These are phyloP conservation scores for Maudiozyma humilis DNA, from an alignment of 1,139 yeast genomes.

Conservation along the genomic window DNA sequence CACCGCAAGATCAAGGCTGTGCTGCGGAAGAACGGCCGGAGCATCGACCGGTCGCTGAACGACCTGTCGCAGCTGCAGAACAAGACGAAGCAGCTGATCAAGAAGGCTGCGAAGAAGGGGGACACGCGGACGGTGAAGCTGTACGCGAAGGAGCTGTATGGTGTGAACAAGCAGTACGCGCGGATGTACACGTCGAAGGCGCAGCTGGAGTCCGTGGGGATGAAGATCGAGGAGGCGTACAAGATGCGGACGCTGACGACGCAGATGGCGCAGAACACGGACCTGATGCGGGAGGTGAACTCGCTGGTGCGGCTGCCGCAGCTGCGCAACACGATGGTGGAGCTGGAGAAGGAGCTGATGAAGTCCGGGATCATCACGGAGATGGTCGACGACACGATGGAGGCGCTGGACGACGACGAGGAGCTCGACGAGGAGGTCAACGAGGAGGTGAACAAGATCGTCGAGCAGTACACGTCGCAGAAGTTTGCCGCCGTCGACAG, in stretches of 20 bases:
- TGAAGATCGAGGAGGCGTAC: constrained; percentile 90
- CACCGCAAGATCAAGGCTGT: constrained; percentile 76
- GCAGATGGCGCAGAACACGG: constrained; percentile 70
- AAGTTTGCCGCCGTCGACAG: constrained; percentile 39
- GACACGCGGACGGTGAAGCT: constrained; percentile 68
- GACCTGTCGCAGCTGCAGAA: constrained; percentile 55
- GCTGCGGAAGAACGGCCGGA: constrained; percentile 77
- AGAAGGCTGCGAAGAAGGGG: constrained; percentile 66
- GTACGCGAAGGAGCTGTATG: constrained; percentile 76
- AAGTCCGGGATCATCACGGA: constrained; percentile 90
- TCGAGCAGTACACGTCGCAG: constrained; percentile 43
- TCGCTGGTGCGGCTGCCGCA: constrained; percentile 71
- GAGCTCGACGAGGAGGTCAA: constrained; percentile 61
- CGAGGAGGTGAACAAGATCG: constrained; percentile 55
- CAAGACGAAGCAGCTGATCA: constrained; percentile 71
- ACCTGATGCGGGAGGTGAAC: constrained; percentile 84
- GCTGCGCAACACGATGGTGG: constrained; percentile 76
- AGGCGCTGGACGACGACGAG: constrained; percentile 59
- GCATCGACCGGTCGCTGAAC: constrained; percentile 64
- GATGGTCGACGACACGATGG: constrained; percentile 89
- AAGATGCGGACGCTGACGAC: constrained; percentile 77
- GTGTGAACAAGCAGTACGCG: constrained; percentile 64
- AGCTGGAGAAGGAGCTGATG: constrained; percentile 77
- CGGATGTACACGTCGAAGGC: constrained; percentile 76
- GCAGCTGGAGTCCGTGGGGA: constrained; percentile 71